These are phyloP conservation scores for Musa beccarii DNA, from an alignment of 176 grass and related monocot genomes.

Conservation along the genomic window DNA sequence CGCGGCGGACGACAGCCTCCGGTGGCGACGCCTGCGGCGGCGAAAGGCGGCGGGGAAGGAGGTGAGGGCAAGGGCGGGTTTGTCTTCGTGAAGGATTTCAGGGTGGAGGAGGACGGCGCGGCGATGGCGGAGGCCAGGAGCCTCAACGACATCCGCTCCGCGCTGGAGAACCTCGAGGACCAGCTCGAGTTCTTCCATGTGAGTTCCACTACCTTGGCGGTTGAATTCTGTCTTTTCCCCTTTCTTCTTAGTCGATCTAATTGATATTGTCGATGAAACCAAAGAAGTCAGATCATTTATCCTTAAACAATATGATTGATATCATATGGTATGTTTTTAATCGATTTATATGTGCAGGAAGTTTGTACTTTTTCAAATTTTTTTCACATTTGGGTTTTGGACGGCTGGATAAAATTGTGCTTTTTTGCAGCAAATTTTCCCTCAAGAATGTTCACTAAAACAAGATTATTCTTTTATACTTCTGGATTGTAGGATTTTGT, in stretches of 20 bases:
- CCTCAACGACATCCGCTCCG: conserved; percentile 70
- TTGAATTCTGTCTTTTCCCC: neutral
- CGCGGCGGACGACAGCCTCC: neutral
- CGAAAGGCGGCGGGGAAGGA: conserved; percentile 31
- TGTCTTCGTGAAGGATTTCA: conserved; percentile 10
- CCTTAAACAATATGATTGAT: neutral
- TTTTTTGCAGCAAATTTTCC: no score
- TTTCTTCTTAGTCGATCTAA: conserved; percentile 18
- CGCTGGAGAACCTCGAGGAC: conserved; percentile 83
- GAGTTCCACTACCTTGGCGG: conserved; percentile 1
- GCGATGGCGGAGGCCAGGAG: conserved; percentile 66
- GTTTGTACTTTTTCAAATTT: neutral
- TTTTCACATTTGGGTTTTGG: no score
- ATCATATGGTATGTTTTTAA: neutral
- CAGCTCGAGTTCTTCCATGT: conserved; percentile 88
- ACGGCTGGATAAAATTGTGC: no score
- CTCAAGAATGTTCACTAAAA: no score
- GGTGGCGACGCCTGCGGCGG: conserved; percentile 8
- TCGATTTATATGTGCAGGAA: neutral
- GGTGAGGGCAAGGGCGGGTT: conserved; percentile 31
- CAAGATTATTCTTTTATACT: neutral
- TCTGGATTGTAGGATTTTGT: neutral
- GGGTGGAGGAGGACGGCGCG: conserved; percentile 17
- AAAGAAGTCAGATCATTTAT: neutral
- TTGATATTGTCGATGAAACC: neutral